Base-by-base conservation (phyloP, 2,329 filamentous ascomycete species). In the Moelleriella libera region DNA sequence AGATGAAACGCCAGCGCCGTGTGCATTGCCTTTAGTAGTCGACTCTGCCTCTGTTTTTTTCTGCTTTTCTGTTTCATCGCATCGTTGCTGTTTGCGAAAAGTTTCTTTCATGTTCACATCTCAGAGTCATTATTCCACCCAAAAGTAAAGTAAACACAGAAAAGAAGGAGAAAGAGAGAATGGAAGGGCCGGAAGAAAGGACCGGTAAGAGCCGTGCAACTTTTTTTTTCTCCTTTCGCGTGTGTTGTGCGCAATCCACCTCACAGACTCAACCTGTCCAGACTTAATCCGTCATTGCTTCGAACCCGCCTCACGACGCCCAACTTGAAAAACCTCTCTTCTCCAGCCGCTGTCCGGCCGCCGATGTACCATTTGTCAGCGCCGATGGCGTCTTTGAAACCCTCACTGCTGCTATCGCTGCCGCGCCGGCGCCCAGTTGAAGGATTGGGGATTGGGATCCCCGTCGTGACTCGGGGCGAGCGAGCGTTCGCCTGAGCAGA, bases 341-440 rank as follows among this genome's bases (percentile, higher is more conserved):
- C 85, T n/a, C 85, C 85, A 1, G 68, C 74, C 1, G 84, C 83
- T 30, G 84, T 88, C 58, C 83, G 69, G 6, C 85, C 85, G 28
- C 85, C 85, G 47, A 89, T 85, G 58, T 88, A 89, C 82, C 84
- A 87, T 65, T 85, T 88, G 53, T 89, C 85, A 1, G 77, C 75
- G 2, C 82, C 83, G 45, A 80, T 63, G 37, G 80, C 81, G 51
- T 88, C 84, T 46, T 83, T 70, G 61, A 88, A 88, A 2, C 84
- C 85, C 57, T 88, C 85, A 47, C 75, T 81, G 52, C 78, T 83
- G 63, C 81, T 86, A 55, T 88, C 84, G 54, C 82, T 87, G 30
- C 83, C 85, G 48, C 85, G 72, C 48, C 83, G 70, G 11, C 71
- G 66, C 1, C 53, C 50, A 10, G 63, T 54, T 11, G 57, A 57